Evolutionary conservation across 176 grass and related monocot species (phyloP).

Genomic region (Musa itinerans): DNA sequence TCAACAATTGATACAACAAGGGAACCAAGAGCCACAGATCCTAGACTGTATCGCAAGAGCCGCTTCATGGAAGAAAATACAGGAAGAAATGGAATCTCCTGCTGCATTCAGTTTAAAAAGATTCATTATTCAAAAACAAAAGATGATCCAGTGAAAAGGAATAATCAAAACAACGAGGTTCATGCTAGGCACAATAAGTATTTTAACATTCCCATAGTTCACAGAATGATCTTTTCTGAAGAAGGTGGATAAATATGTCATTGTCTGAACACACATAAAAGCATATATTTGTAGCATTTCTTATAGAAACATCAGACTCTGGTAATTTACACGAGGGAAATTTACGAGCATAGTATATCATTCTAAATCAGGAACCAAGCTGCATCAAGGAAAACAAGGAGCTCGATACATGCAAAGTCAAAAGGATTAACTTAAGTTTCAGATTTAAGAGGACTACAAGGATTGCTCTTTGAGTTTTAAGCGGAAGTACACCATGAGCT

Average conservation of each 20-base stretch:
- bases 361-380: no score
- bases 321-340: no score
- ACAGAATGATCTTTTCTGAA: neutral
- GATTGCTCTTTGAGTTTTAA: no score
- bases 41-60: constrained; percentile 71
- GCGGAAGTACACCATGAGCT: no score
- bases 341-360: no score
- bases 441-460: no score
- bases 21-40: constrained; percentile 83
- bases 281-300: neutral
- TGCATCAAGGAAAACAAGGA: no score
- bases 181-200: no score
- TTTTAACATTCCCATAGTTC: no score
- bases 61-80: constrained; percentile 81
- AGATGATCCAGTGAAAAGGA: neutral
- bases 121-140: constrained; percentile 14
- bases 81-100: constrained; percentile 81
- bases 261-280: neutral
- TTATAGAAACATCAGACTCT: no score
- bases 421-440: no score
- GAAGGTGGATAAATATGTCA: neutral
- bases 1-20: constrained; percentile 79
- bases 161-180: neutral
- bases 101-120: constrained; percentile 43
- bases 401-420: no score